Evolutionary conservation across 2,329 filamentous ascomycete species (phyloP).

Genomic region (Laburnicola sp.): DNA sequence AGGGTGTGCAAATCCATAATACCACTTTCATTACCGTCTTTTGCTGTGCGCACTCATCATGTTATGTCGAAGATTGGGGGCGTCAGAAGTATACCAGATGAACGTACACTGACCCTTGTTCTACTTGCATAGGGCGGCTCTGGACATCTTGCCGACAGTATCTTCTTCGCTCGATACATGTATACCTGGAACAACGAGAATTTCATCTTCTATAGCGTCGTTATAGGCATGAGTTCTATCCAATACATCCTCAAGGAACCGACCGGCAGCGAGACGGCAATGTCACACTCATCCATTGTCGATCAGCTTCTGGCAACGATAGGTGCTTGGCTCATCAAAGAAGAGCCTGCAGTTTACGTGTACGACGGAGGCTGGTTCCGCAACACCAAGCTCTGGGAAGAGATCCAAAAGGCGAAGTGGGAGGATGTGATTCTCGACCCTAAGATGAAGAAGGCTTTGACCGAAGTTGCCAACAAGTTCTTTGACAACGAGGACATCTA

Average conservation of each 20-base stretch:
- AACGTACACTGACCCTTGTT: not conserved
- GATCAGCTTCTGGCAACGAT: conserved; percentile 45
- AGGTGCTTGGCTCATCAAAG: conserved; percentile 43
- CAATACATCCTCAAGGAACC: conserved; percentile 50
- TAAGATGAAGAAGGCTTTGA: conserved; percentile 49
- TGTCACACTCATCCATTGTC: conserved; percentile 41
- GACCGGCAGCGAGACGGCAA: conserved; percentile 32
- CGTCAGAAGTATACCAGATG: not conserved
- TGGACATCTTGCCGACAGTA: conserved; percentile 43
- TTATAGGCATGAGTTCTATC: conserved; percentile 24
- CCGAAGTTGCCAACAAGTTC: conserved; percentile 47
- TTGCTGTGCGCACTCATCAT: not conserved
- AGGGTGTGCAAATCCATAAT: conserved; percentile 12
- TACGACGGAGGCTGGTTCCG: conserved; percentile 50
- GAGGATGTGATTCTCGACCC: conserved; percentile 53
- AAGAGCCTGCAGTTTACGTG: conserved; percentile 49
- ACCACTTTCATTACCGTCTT: too few species aligned
- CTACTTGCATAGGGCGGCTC: conserved; percentile 18
- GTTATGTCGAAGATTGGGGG: too few species aligned
- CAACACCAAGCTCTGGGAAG: conserved; percentile 43
- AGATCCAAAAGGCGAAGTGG: conserved; percentile 49
- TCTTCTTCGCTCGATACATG: conserved; percentile 47
- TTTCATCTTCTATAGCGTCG: conserved; percentile 47
- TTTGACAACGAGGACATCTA: conserved; percentile 45
- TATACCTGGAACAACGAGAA: conserved; percentile 45